A percentile compares a stretch with the other conserved stretches of the same genome.
Conservation (phyloP, 140 eudicot species). For the Stevia rebaudiana region DNA sequence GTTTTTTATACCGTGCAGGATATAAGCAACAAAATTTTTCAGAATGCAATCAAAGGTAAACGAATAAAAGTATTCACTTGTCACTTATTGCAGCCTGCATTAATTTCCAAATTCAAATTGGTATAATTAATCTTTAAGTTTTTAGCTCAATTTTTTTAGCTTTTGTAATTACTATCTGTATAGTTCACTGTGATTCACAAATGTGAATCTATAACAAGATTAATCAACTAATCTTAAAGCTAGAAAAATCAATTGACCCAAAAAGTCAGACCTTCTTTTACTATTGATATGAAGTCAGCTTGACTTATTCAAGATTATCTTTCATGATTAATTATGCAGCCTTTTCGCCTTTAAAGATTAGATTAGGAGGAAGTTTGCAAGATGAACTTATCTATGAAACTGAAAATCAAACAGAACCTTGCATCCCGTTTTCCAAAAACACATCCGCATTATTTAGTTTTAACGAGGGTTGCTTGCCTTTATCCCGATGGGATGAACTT, state of each 20-base stretch:
- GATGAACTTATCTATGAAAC: slow-evolving; percentile 53
- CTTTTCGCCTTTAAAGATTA: slow-evolving; percentile 11
- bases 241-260: not conserved
- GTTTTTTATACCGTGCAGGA: slow-evolving; percentile 40
- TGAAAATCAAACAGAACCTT: slow-evolving; percentile 34
- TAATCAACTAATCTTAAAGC: not conserved
- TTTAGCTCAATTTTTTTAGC: not conserved
- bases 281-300: not conserved
- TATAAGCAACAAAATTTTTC: slow-evolving; percentile 38
- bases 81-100: not conserved
- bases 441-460: slow-evolving; percentile 44
- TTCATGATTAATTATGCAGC: slow-evolving; percentile 1
- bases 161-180: not conserved
- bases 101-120: not conserved
- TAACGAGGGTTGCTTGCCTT: slow-evolving; percentile 54
- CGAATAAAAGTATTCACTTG: not conserved
- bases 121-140: not conserved
- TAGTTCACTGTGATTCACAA: slow-evolving; percentile 3
- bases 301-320: not conserved
- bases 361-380: slow-evolving; percentile 47
- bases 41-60: slow-evolving; percentile 58
- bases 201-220: slow-evolving; percentile 1
- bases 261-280: not conserved
- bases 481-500: slow-evolving; percentile 70
- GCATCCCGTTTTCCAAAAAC: slow-evolving; percentile 41